Evolutionary conservation across 179 eudicot species (phyloP).

Genomic region (Beta lomatogona): DNA sequence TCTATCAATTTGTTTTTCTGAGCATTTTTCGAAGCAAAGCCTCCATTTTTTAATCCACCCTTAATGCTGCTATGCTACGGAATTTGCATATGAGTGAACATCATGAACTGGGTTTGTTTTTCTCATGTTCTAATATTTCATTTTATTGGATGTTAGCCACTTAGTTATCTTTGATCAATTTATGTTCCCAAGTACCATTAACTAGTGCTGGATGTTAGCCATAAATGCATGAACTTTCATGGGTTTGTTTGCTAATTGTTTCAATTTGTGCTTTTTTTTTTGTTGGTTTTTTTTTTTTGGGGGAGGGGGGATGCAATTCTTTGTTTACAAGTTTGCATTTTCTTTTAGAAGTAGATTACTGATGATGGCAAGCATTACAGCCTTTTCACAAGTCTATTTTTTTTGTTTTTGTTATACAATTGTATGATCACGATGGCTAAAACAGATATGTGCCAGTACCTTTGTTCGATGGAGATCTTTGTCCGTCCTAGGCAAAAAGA

Average conservation of each 20-base stretch:
- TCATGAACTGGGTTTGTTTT: conserved; percentile 6
- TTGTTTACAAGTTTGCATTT: conserved; percentile 4
- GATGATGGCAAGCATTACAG: neutral
- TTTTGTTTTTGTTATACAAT: no score
- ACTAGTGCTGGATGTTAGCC: no score
- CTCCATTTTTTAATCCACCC: neutral
- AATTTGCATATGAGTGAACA: neutral
- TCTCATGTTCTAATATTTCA: no score
- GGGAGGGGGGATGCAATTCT: conserved; percentile 3
- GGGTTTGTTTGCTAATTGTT: no score
- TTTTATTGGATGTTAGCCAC: no score
- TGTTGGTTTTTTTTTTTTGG: no score
- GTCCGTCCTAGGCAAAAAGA: neutral
- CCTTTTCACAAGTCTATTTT: neutral
- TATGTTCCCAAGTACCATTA: no score
- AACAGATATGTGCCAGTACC: neutral
- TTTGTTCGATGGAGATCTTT: no score
- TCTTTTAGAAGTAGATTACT: neutral
- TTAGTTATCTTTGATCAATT: no score
- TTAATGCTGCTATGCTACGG: neutral
- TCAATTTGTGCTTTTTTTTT: no score
- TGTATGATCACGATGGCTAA: no score
- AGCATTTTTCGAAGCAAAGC: conserved; percentile 4
- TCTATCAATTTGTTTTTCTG: conserved; percentile 8
- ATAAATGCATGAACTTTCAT: no score